Percentiles rank a stretch among this genome's conserved stretches.
Evolutionary conservation across 441 rosid species (phyloP).

Genomic region (Capsella rubella): DNA sequence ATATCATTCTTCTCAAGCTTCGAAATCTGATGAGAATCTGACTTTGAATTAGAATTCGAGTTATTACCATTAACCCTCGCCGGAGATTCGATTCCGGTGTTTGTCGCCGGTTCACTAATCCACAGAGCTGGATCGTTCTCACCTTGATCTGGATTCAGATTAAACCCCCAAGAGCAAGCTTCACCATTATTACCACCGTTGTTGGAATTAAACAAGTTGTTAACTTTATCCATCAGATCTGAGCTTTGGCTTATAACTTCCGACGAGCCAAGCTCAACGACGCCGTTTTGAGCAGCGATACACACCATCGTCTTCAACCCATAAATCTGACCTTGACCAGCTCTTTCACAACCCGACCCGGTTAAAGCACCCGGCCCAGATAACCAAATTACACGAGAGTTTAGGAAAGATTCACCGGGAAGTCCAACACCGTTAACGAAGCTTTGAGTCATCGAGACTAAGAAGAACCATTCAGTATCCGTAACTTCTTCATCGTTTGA

Average conservation of each 20-base stretch:
- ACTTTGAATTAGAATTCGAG: conserved; percentile 29
- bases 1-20: conserved; percentile 57
- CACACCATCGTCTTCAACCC: conserved; percentile 90
- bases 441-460: conserved; percentile 92
- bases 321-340: conserved; percentile 74
- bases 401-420: conserved; percentile 75
- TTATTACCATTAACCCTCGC: conserved; percentile 37
- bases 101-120: conserved; percentile 65
- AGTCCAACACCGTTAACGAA: conserved; percentile 72
- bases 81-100: conserved; percentile 58
- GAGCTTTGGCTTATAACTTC: conserved; percentile 71
- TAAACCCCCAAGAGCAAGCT: conserved; percentile 61
- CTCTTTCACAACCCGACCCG: conserved; percentile 74
- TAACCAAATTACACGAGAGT: conserved; percentile 73
- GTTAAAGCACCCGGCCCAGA: conserved; percentile 71
- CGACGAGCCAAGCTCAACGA: conserved; percentile 89
- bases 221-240: conserved; percentile 87
- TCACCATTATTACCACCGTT: conserved; percentile 52
- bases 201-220: conserved; percentile 66
- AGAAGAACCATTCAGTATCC: conserved; percentile 95
- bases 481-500: conserved; percentile 85
- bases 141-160: conserved; percentile 66
- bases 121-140: conserved; percentile 87
- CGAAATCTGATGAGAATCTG: conserved; percentile 45
- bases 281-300: conserved; percentile 82